phyloP scores from a whole-genome alignment of 2,329 filamentous ascomycete species.

The Botrytis elliptica region DNA sequence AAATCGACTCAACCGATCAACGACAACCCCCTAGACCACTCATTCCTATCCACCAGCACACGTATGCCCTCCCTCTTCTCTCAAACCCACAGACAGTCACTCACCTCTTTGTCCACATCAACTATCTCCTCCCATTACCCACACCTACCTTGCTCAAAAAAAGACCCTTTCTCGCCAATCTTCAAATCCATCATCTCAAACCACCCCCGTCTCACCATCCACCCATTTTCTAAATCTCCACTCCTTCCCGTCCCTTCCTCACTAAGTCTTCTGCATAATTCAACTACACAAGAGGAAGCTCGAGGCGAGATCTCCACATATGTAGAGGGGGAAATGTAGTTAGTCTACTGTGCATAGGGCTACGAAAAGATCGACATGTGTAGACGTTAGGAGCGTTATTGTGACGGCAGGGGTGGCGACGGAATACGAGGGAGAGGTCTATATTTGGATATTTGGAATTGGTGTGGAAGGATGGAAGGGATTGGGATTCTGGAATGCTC shows the following conservation, averaged over 20 bases:
- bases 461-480: neutral
- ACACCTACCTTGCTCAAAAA: neutral
- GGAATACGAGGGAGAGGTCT: neutral
- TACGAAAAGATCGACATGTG: neutral
- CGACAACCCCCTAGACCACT: no score
- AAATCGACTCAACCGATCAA: neutral
- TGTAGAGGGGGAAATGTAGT: neutral
- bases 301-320: no score
- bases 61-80: no score
- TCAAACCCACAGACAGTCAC: neutral
- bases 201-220: neutral
- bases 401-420: neutral
- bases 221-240: neutral
- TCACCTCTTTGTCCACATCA: neutral
- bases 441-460: neutral
- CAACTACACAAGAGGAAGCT: no score
- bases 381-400: neutral
- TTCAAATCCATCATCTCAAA: neutral
- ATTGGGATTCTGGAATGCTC: neutral
- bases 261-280: neutral
- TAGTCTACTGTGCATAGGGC: neutral
- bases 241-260: neutral
- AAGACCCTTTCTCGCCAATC: neutral
- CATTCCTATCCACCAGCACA: neutral
- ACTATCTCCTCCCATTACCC: neutral